phyloP scores from a whole-genome alignment of 78 protist genomes.

The Pelomyxa schiedti region DNA sequence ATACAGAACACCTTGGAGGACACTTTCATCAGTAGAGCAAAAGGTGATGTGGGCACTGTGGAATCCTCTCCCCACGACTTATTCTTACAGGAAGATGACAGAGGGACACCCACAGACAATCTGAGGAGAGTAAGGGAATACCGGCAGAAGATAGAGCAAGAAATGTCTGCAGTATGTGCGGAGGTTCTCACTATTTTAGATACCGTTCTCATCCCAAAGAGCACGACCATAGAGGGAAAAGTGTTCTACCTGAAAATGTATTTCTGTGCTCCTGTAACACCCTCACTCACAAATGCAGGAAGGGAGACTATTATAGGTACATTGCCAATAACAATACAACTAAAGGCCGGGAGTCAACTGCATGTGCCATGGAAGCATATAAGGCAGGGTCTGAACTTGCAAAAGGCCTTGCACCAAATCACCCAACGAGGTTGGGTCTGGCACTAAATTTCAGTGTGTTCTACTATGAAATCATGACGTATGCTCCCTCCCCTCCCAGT shows the following conservation, averaged over 20 bases:
- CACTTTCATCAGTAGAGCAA: constrained; percentile 78
- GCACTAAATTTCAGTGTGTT: constrained; percentile 98
- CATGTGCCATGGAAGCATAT: constrained; percentile 77
- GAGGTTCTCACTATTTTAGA: constrained; percentile 74
- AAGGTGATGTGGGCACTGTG: constrained; percentile 36
- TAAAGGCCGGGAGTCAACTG: constrained; percentile 62
- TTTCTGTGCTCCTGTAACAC: constrained; percentile 33
- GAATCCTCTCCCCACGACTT: background rate
- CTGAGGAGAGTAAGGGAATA: constrained; percentile 54
- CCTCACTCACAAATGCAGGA: constrained; percentile 26
- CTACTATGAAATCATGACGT: constrained; percentile 95
- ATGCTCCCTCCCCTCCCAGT: too few species aligned
- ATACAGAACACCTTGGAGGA: constrained; percentile 96
- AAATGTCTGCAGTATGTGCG: constrained; percentile 76
- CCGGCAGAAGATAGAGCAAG: constrained; percentile 71
- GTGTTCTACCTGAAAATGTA: constrained; percentile 93
- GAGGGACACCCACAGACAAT: constrained; percentile 35
- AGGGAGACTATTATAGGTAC: constrained; percentile 96
- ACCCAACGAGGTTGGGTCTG: constrained; percentile 96
- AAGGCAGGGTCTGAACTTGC: constrained; percentile 77
- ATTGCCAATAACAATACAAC: constrained; percentile 84
- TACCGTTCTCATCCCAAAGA: constrained; percentile 62
- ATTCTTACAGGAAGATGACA: constrained; percentile 42
- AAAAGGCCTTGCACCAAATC: constrained; percentile 78
- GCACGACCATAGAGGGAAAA: constrained; percentile 62